Percentiles rank a stretch among this genome's conserved stretches.
Evolutionary conservation across 257 asterid genomes (phyloP).

Genomic region (Haberlea rhodopensis): DNA sequence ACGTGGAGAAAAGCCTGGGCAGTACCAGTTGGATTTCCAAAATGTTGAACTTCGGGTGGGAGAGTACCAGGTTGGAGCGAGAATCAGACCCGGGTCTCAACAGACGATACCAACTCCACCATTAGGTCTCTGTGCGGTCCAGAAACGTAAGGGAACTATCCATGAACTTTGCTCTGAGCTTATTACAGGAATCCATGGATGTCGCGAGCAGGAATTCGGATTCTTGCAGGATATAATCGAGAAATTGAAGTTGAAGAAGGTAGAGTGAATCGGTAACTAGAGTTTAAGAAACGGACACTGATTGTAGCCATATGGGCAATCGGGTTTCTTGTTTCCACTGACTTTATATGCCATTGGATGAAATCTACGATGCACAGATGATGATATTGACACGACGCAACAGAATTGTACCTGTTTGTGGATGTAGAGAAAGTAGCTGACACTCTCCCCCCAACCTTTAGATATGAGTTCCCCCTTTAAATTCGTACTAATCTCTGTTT

Average conservation of each 20-base stretch:
- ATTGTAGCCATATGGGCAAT: constrained; percentile 30
- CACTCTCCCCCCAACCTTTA: too few species aligned
- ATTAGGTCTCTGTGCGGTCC: constrained; percentile 59
- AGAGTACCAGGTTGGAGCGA: constrained; percentile 63
- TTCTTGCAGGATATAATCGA: constrained; percentile 11
- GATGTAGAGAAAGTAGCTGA: too few species aligned
- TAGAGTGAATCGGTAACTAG: constrained; percentile 16
- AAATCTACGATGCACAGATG: too few species aligned
- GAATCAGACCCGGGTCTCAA: constrained; percentile 61
- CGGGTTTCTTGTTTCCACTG: too few species aligned
- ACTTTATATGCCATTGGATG: too few species aligned
- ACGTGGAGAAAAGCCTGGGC: constrained; percentile 59
- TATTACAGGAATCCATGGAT: constrained; percentile 38
- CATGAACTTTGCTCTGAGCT: constrained; percentile 45
- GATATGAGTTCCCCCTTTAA: too few species aligned
- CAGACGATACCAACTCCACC: constrained; percentile 61
- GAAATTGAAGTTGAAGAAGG: constrained; percentile 3
- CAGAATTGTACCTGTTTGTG: too few species aligned
- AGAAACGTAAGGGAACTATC: constrained; percentile 69
- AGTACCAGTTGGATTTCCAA: constrained; percentile 41
- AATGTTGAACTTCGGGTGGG: constrained; percentile 59
- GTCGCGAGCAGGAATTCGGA: constrained; percentile 31
- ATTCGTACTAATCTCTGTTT: too few species aligned
- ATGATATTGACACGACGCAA: too few species aligned
- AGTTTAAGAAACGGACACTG: too few species aligned